Percentiles rank a stretch among this genome's conserved stretches.
phyloP scores from a whole-genome alignment of 2,329 filamentous ascomycete genomes.

The Alternaria solani region DNA sequence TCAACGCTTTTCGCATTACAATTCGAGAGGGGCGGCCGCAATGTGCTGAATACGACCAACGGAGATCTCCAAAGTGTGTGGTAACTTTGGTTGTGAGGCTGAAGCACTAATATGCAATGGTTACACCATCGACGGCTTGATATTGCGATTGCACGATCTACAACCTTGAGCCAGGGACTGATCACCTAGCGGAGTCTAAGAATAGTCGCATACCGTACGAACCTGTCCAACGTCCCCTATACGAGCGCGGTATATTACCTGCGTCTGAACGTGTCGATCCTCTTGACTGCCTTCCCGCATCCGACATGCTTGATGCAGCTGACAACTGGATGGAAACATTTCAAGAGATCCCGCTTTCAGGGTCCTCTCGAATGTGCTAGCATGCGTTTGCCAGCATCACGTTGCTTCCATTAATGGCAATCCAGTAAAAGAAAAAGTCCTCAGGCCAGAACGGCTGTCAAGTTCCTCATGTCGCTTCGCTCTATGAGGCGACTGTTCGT shows the following conservation, averaged over 20 bases:
- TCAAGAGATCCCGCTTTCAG: not conserved
- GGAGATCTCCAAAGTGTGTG: not conserved
- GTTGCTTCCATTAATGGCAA: not conserved
- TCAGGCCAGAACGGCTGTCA: not conserved
- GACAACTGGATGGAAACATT: not conserved
- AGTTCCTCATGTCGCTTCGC: not conserved
- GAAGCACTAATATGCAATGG: conserved; percentile 25
- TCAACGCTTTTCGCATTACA: not conserved
- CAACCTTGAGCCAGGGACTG: conserved; percentile 17
- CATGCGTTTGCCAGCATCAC: not conserved
- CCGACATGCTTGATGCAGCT: not conserved
- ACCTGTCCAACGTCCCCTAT: not conserved
- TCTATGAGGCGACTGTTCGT: conserved; percentile 15
- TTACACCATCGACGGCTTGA: conserved; percentile 29
- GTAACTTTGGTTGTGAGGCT: conserved; percentile 26
- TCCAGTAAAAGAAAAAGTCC: not conserved
- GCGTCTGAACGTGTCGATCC: conserved; percentile 8
- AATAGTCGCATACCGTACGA: conserved; percentile 13
- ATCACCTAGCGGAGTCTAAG: conserved; percentile 10
- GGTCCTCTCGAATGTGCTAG: not conserved
- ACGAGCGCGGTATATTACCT: conserved; percentile 15
- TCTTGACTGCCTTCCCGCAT: not conserved
- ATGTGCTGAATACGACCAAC: not conserved
- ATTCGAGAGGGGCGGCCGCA: too few species aligned
- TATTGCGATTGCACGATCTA: conserved; percentile 24